Evolutionary conservation across 2,329 filamentous ascomycete species (phyloP), one percentile per base, ranked within the genome.

Genomic region (Cyphellophora europaea): DNA sequence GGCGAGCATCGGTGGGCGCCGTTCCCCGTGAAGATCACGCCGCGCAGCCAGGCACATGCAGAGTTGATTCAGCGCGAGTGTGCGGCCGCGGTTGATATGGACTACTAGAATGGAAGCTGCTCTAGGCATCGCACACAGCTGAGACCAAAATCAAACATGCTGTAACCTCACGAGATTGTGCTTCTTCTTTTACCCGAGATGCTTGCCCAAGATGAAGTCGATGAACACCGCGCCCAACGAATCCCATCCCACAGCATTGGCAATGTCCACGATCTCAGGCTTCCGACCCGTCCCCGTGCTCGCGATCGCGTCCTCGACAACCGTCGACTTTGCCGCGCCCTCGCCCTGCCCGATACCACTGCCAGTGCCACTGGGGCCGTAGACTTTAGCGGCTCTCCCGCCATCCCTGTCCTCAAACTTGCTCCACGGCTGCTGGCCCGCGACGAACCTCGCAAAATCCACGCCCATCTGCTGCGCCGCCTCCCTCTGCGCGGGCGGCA

Each of bases 401-500:
- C n/a, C n/a, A n/a, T n/a, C n/a, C n/a, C n/a, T n/a, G n/a, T n/a
- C n/a, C 11, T 28, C 33, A 19, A 38, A 36, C 16, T 12, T 30
- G 8, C 18, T 14, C 41, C 41, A 47, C 5, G 40, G 37, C 27
- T 32, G 31, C 29, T 40, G 21, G 2, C 43, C 43, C 5, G 37
- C 32, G 18, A 46, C 43, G 15, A 48, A 44, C 11, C 15, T 21
- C 21, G 40, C 36, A 23, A 42, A 12, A 29, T 44, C 42, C 15
- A 41, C n/a, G 11, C 35, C 41, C 21, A 41, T 28, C 10, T 27
- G 27, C 36, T 43, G 32, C 8, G 35, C 41, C n/a, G 36, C 35
- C 5, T 34, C 37, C 28, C 45, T 42, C 35, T 65, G 59, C 5
- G 49, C 44, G 2, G 49, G 43, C 0, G 44, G 45, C 25, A 68